Percentiles rank a stretch among this genome's conserved stretches.
phyloP scores from a whole-genome alignment of 768 basidiomycete species.

The Mycena alexandri region DNA sequence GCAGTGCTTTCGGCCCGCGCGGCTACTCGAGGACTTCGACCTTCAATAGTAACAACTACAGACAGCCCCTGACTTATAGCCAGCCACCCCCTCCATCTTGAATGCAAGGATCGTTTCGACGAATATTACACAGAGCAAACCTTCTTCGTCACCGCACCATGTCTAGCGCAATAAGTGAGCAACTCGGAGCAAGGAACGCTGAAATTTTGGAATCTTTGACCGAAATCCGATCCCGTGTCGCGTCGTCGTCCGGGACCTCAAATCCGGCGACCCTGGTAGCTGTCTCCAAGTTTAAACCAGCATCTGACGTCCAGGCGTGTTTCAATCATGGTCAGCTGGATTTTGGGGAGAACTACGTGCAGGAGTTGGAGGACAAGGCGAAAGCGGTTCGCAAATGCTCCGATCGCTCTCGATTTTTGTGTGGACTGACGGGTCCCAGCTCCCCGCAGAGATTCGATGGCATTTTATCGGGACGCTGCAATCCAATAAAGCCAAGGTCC shows the following conservation, averaged over 20 bases:
- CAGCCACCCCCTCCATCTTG: no score
- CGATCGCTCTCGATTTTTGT: not conserved
- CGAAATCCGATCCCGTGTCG: conserved; percentile 66
- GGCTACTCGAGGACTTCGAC: no score
- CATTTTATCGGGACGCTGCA: conserved; percentile 97
- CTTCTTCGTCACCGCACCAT: conserved; percentile 5
- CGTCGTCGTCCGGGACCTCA: conserved; percentile 38
- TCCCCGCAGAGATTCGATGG: conserved; percentile 93
- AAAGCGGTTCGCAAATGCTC: conserved; percentile 54
- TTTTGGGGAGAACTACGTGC: conserved; percentile 98
- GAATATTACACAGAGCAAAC: not conserved
- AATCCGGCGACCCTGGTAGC: conserved; percentile 72
- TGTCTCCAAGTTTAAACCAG: conserved; percentile 94
- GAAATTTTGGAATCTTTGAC: conserved; percentile 68
- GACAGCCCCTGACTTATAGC: no score
- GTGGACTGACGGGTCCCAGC: conserved; percentile 56
- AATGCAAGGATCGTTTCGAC: no score
- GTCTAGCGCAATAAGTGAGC: conserved; percentile 9
- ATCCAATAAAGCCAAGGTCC: conserved; percentile 90
- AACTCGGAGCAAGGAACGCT: conserved; percentile 52
- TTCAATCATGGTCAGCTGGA: conserved; percentile 86
- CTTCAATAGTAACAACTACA: no score
- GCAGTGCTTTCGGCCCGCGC: no score
- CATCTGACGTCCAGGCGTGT: conserved; percentile 86
- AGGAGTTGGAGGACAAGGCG: conserved; percentile 92